Evolutionary conservation across 768 basidiomycete species (phyloP), one percentile per base, ranked within the genome.

Genomic region (Amanita subjunquillea): DNA sequence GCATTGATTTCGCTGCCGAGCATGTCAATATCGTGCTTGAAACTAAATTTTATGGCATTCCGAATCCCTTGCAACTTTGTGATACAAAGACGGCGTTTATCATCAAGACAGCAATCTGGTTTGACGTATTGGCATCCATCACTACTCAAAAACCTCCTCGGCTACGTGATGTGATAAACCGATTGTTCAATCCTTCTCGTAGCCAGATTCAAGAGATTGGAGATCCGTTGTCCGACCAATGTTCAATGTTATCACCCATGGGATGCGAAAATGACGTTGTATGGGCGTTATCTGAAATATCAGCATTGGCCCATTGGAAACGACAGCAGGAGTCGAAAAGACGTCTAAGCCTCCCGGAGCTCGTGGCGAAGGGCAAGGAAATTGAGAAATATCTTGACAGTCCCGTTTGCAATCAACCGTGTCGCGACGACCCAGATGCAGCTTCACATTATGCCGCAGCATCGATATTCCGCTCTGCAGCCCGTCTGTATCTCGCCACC

Each of bases 61-160:
- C 68, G 50, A 70, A 72, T 45, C 73, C 74, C 6, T 71, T 87
- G 10, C 54, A 69, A 32, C 52, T 56, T 13, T 80, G 76, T 58
- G 57, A 57, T 62, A 20, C 74, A 71, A 72, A 79, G 70, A 67
- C 74, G 70, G 64, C 77, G 68, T 90, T 90, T 66, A 82, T 91
- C 62, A 75, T 90, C 67, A 88, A 88, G 65, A 85, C 88, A 25
- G 80, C 85, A 13, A 81, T 91, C 51, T 91, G 89, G 89, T 89
- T 91, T 64, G 89, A 91, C 63, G 86, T 91, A 34, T 74, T 91
- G 48, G 87, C 86, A 6, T 80, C 83, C 1, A 76, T 84, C 48
- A 87, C 87, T n/a, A 80, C 77, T n/a, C 70, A 74, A 56, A 59
- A 73, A 56, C 58, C 67, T 3, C 87, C 89, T 8, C 69, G 70